Conservation (phyloP, 2,329 filamentous ascomycete genomes). For the Ophiostoma tasmaniense region DNA sequence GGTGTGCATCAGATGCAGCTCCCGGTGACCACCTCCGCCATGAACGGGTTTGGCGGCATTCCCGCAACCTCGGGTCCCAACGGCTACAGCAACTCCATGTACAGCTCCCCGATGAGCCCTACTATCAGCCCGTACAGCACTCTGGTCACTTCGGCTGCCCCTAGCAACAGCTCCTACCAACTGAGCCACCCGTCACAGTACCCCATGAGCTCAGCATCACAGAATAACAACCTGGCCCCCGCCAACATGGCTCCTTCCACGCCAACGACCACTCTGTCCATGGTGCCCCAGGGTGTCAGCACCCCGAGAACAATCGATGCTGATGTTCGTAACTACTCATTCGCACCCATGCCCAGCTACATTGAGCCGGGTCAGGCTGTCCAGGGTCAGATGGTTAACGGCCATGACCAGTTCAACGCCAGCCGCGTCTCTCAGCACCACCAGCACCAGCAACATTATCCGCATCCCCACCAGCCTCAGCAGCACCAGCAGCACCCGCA, state of each 20-base stretch:
- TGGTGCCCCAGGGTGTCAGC: not conserved
- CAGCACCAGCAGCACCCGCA: not conserved
- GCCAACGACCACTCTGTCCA: not conserved
- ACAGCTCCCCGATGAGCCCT: not conserved
- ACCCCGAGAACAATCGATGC: not conserved
- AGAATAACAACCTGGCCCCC: not conserved
- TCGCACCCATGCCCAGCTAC: not conserved
- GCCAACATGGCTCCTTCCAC: not conserved
- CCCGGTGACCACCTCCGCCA: not conserved
- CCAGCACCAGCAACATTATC: not conserved
- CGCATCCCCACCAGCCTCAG: not conserved
- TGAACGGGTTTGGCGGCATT: not conserved
- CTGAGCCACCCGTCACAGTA: not conserved
- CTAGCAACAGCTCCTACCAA: not conserved
- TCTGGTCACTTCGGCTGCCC: not conserved
- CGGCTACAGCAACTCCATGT: not conserved
- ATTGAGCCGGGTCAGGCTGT: not conserved
- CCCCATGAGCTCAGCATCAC: not conserved
- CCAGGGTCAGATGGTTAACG: not conserved
- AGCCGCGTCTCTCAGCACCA: not conserved
- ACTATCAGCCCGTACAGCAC: not conserved
- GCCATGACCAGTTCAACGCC: not conserved
- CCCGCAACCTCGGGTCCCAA: not conserved
- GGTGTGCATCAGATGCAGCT: not conserved
- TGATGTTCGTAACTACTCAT: not conserved